A percentile compares a stretch with the other conserved stretches of the same genome.
phyloP scores from a whole-genome alignment of 345 rosid species.

The Salix purpurea region DNA sequence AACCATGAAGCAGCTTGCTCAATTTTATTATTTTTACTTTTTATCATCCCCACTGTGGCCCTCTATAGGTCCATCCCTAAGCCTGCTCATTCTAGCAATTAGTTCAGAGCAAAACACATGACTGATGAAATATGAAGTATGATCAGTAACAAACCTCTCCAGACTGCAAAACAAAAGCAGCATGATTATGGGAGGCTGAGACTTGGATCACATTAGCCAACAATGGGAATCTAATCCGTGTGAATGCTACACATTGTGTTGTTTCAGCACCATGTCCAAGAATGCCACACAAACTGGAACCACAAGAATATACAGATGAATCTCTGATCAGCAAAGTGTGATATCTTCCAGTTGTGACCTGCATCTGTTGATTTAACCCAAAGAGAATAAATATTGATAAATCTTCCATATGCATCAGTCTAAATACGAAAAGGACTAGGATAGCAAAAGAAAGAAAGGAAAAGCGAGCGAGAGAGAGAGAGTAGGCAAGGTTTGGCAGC shows the following conservation, averaged over 20 bases:
- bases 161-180: conserved; percentile 77
- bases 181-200: conserved; percentile 89
- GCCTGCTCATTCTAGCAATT: neutral
- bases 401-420: neutral
- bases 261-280: conserved; percentile 96
- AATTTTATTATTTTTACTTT: neutral
- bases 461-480: neutral
- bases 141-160: conserved; percentile 67
- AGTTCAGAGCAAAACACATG: neutral
- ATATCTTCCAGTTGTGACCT: conserved; percentile 84
- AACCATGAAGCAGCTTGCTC: neutral
- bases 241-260: conserved; percentile 82
- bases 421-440: too few species aligned
- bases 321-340: conserved; percentile 81
- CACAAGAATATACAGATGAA: conserved; percentile 87
- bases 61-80: neutral
- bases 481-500: neutral
- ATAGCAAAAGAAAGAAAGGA: neutral
- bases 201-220: conserved; percentile 64
- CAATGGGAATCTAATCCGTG: conserved; percentile 59
- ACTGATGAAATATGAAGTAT: neutral
- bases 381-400: conserved; percentile 12
- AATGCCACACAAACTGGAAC: conserved; percentile 80
- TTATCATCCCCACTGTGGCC: neutral
- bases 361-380: conserved; percentile 59